phyloP scores from a whole-genome alignment of 305 asterid species.

The Euphrasia arctica region DNA sequence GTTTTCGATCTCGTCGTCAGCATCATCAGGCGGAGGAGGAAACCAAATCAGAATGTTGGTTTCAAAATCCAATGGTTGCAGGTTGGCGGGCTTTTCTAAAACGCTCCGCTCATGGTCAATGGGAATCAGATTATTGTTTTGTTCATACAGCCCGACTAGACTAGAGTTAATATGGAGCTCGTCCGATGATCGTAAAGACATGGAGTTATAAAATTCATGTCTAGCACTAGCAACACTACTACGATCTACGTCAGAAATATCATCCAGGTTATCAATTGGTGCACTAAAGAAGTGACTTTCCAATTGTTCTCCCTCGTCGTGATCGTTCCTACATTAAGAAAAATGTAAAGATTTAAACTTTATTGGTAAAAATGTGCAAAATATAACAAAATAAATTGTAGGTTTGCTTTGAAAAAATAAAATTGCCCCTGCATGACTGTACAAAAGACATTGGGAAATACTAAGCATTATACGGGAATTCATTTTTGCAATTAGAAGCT shows the following conservation, averaged over 20 bases:
- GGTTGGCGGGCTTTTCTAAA: conserved; percentile 54
- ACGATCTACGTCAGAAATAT: conserved; percentile 74
- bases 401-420: background rate
- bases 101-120: conserved; percentile 50
- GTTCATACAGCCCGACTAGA: conserved; percentile 61
- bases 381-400: too few species aligned
- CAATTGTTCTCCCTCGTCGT: conserved; percentile 72
- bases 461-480: background rate
- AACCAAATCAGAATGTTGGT: conserved; percentile 71
- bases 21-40: conserved; percentile 80
- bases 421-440: conserved; percentile 1
- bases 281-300: conserved; percentile 32
- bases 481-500: background rate
- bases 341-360: conserved; percentile 13
- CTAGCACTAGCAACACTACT: conserved; percentile 63
- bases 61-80: conserved; percentile 64
- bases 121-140: conserved; percentile 38
- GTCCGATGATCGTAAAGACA: conserved; percentile 63
- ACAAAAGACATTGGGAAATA: background rate
- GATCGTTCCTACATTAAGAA: conserved; percentile 62
- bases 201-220: conserved; percentile 57
- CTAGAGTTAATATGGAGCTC: conserved; percentile 54
- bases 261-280: conserved; percentile 49
- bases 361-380: conserved; percentile 2
- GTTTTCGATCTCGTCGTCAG: conserved; percentile 50